Evolutionary conservation across 345 rosid genomes (phyloP), one percentile per base, ranked within the genome.

Genomic region (Psidium friedrichsthalianum): DNA sequence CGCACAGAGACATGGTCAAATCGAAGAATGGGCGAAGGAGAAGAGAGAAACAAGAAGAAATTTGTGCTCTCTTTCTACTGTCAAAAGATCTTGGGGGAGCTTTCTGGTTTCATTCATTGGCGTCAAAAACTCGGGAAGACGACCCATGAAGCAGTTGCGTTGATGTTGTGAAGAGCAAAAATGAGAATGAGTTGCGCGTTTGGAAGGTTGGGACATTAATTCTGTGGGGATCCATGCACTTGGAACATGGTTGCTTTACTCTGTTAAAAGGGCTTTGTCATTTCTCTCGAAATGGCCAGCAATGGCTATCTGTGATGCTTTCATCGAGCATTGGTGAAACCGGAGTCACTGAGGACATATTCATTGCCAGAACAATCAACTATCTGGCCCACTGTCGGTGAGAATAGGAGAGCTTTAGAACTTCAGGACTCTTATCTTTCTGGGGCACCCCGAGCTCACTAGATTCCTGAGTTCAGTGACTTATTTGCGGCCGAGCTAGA

Each of bases 141-240:
- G 51, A 49, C 51, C 51, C 51, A 49, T 5, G 10, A 3, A 49
- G 10, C 94, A 87, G 95, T 98, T 82, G 98, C 98, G 32, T 92
- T 96, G 86, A 95, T 96, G 99, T 91, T 59, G 85, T 96, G 90
- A 96, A 94, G 94, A 92, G 83, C 76, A n/a, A 94, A 93, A 86
- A 92, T 96, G 95, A 89, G 85, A 98, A 95, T 89, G 92, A 86
- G 42, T 84, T 69, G 69, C 74, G 82, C 54, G 99, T 92, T 51
- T 95, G 94, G 90, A 89, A 11, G 98, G 96, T 74, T 96, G 99
- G 98, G 98, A 96, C 90, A 92, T 95, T 80, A 94, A 95, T 91
- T 96, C 99, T 4, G 99, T 96, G 87, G n/a, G n/a, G 99, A 96
- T 89, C 98, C 99, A 53, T 96, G 99, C 88, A 95, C 99, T 87